phyloP scores from a whole-genome alignment of 495 filamentous ascomycete genomes.

The Tuber aestivum region DNA sequence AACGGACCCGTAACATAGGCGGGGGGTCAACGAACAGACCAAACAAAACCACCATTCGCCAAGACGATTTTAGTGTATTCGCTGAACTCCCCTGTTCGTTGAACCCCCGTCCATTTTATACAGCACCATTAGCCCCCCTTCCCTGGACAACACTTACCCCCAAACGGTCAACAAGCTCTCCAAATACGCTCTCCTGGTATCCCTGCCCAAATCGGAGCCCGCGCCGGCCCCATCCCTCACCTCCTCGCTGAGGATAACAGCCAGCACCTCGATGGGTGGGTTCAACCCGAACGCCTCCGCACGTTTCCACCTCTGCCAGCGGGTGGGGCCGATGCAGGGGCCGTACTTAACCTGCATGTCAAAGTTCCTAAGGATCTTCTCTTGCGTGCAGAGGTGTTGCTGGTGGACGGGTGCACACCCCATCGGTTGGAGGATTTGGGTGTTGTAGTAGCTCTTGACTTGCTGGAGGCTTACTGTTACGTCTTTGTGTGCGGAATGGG shows the following conservation, averaged over 20 bases:
- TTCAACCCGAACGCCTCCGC: constrained; percentile 71
- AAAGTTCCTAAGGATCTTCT: constrained; percentile 83
- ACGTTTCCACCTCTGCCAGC: constrained; percentile 80
- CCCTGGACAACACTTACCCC: not conserved
- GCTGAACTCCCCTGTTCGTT: no score
- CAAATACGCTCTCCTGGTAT: constrained; percentile 62
- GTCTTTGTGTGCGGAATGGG: not conserved
- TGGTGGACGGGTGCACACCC: constrained; percentile 58
- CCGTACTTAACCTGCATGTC: constrained; percentile 85
- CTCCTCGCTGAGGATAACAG: constrained; percentile 70
- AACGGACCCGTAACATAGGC: not conserved
- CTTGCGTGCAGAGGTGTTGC: constrained; percentile 59
- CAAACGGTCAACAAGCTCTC: constrained; percentile 51
- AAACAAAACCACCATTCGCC: no score
- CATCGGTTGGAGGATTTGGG: constrained; percentile 11
- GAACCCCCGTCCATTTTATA: no score
- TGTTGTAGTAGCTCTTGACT: constrained; percentile 18
- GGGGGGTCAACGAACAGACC: no score
- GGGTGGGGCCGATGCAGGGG: constrained; percentile 78
- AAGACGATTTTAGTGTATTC: no score
- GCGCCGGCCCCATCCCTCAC: constrained; percentile 50
- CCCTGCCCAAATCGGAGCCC: constrained; percentile 44
- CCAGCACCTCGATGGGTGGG: constrained; percentile 87
- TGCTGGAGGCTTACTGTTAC: not conserved
- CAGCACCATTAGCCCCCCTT: not conserved